A percentile compares a stretch with the other conserved stretches of the same genome.
Conservation (phyloP, 2,329 filamentous ascomycete species). For the Coniosporium tulheliwenetii region DNA sequence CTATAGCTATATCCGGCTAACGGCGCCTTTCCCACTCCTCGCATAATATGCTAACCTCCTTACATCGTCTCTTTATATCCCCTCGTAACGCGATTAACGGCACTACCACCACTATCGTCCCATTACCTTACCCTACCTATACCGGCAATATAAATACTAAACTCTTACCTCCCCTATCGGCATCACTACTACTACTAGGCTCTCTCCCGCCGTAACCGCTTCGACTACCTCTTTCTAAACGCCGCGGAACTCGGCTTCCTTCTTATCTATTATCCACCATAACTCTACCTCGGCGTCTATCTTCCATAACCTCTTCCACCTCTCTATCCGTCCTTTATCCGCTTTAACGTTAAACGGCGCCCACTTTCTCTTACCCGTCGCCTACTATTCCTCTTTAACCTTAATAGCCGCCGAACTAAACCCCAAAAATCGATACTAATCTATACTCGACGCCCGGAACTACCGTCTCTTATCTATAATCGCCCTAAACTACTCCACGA, state of each 20-base stretch:
- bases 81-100: constrained; percentile 9
- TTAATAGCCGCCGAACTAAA: not conserved
- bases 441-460: not conserved
- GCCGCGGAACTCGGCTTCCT: constrained; percentile 6
- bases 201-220: constrained; percentile 8
- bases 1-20: too few relatives aligned
- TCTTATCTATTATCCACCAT: constrained; percentile 4
- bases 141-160: constrained; percentile 13
- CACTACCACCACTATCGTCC: constrained; percentile 9
- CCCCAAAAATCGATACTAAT: not conserved
- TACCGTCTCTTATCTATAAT: not conserved
- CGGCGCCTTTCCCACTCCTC: constrained; percentile 7
- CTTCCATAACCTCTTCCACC: constrained; percentile 3
- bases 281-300: constrained; percentile 5
- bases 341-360: not conserved
- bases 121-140: constrained; percentile 1
- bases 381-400: too few relatives aligned
- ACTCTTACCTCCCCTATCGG: constrained; percentile 12
- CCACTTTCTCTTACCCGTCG: too few relatives aligned
- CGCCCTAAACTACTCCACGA: not conserved
- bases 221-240: constrained; percentile 9
- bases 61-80: constrained; percentile 3
- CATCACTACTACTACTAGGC: constrained; percentile 9
- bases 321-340: constrained; percentile 2
- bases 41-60: constrained; percentile 5